Conservation (phyloP, 768 basidiomycete species). For the Xerocomus brunneocitrinus region DNA sequence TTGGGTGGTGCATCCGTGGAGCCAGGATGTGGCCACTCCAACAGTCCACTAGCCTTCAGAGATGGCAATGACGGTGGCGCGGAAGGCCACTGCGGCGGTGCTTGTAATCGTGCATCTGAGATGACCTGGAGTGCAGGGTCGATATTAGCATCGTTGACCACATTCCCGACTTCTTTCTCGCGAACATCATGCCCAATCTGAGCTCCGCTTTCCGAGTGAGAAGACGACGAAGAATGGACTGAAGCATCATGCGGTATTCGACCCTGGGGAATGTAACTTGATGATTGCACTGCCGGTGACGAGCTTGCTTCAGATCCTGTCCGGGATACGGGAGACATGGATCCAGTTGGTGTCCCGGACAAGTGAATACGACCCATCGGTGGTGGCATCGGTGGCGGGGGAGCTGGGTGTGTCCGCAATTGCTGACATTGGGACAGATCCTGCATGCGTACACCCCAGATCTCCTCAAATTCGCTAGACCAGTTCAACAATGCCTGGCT, state of each 20-base stretch:
- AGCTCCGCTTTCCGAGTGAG: slow-evolving; percentile 17
- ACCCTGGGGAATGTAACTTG: slow-evolving; percentile 30
- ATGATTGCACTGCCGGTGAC: slow-evolving; percentile 20
- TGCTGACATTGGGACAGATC: slow-evolving; percentile 37
- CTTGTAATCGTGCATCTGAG: slow-evolving; percentile 19
- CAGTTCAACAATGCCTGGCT: slow-evolving; percentile 49
- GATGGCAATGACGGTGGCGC: slow-evolving; percentile 52
- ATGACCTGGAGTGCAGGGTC: slow-evolving; percentile 29
- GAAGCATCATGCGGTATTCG: slow-evolving; percentile 36
- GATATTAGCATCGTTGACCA: slow-evolving; percentile 26
- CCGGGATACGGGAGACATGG: slow-evolving; percentile 20
- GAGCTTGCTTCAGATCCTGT: slow-evolving; percentile 16
- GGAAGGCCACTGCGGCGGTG: slow-evolving; percentile 8
- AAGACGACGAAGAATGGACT: slow-evolving; percentile 23
- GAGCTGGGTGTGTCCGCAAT: slow-evolving; percentile 12
- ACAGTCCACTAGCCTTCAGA: slow-evolving; percentile 66
- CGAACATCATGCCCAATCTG: slow-evolving; percentile 19
- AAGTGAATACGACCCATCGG: slow-evolving; percentile 21
- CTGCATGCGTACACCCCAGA: slow-evolving; percentile 58
- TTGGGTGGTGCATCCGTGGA: slow-evolving; percentile 26
- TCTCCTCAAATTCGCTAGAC: slow-evolving; percentile 60
- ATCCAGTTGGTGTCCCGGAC: slow-evolving; percentile 9
- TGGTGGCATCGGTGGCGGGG: slow-evolving; percentile 27
- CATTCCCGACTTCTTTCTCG: slow-evolving; percentile 27
- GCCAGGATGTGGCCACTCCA: slow-evolving; percentile 52